Evolutionary conservation across 2,329 filamentous ascomycete species (phyloP).

Genomic region (Ceratocystis smalleyi): DNA sequence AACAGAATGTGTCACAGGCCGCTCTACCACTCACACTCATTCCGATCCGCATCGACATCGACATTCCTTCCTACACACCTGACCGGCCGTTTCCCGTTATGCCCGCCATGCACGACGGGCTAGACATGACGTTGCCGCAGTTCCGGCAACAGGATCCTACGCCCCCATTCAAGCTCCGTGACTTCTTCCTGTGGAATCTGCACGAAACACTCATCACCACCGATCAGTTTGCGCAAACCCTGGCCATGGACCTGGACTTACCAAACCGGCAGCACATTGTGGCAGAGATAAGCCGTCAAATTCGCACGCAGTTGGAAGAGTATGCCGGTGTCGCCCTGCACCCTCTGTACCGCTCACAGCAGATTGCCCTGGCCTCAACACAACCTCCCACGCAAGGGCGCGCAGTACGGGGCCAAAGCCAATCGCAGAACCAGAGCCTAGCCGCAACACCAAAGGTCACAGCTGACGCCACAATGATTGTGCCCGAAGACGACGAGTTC

Average conservation of each 20-base stretch:
- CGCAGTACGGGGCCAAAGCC: background rate
- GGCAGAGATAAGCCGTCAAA: slow-evolving; percentile 77
- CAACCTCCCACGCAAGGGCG: slow-evolving; percentile 17
- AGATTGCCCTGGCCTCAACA: slow-evolving; percentile 15
- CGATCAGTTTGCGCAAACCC: slow-evolving; percentile 79
- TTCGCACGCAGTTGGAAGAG: slow-evolving; percentile 86
- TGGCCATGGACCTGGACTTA: slow-evolving; percentile 86
- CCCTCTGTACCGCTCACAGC: slow-evolving; percentile 63
- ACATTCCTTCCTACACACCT: slow-evolving; percentile 64
- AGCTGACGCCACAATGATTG: slow-evolving; percentile 47
- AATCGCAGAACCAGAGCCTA: background rate
- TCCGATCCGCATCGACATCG: slow-evolving; percentile 89
- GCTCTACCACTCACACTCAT: slow-evolving; percentile 78
- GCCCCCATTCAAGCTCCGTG: slow-evolving; percentile 74
- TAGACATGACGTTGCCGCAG: slow-evolving; percentile 59
- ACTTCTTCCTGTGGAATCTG: slow-evolving; percentile 95
- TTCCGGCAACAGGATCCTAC: slow-evolving; percentile 69
- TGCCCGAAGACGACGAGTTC: slow-evolving; percentile 42
- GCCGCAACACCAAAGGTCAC: slow-evolving; percentile 37
- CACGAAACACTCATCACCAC: slow-evolving; percentile 89
- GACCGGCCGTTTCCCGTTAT: slow-evolving; percentile 47
- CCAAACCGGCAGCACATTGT: slow-evolving; percentile 57
- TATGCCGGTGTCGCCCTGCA: slow-evolving; percentile 90
- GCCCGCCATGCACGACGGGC: slow-evolving; percentile 31
- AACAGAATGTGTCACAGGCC: slow-evolving; percentile 49